Percentiles rank a stretch among this genome's conserved stretches.
Conservation (phyloP, 2,329 filamentous ascomycete genomes). For the Myriosclerotinia duriaeana region DNA sequence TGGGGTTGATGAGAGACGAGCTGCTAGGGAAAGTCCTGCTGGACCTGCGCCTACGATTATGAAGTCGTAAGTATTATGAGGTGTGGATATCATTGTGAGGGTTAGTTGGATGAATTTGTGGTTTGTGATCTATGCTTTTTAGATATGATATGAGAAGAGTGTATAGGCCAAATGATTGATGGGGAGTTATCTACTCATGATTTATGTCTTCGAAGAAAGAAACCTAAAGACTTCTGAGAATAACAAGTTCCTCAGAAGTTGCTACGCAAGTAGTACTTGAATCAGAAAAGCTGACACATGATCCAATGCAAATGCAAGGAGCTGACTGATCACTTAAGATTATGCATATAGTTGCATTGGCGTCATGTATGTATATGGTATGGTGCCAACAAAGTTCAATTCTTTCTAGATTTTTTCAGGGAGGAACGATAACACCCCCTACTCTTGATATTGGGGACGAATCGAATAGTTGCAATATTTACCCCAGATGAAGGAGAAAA, state of each 20-base stretch:
- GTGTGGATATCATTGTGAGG: neutral
- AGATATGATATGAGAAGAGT: neutral
- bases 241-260: no score
- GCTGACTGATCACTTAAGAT: neutral
- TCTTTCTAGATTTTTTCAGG: neutral
- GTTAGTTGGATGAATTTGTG: neutral
- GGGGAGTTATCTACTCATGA: no score
- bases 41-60: conserved; percentile 51
- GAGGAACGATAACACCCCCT: no score
- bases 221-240: no score
- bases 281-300: no score
- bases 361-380: no score
- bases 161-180: neutral
- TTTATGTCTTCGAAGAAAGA: no score
- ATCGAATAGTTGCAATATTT: no score
- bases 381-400: neutral
- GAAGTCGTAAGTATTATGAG: conserved; percentile 14
- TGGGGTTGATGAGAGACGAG: conserved; percentile 49
- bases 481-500: no score
- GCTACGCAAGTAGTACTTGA: no score
- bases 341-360: no score
- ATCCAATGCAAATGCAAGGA: neutral
- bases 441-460: no score
- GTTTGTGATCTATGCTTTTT: neutral
- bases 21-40: conserved; percentile 57